Evolutionary conservation across 2,329 filamentous ascomycete species (phyloP).

Genomic region (Calycina marina): DNA sequence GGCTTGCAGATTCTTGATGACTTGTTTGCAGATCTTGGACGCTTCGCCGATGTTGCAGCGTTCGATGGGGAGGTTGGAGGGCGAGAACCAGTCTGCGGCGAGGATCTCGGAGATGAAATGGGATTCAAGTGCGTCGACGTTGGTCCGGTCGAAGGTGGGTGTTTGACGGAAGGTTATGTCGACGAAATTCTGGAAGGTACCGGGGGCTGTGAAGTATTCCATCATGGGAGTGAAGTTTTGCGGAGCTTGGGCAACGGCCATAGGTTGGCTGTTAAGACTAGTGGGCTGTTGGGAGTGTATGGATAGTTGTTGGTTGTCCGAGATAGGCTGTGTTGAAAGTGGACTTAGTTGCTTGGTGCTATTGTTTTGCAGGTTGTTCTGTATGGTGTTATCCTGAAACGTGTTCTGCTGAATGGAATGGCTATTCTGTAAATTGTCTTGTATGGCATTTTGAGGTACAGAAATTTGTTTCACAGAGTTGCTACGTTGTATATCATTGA

Average conservation of each 20-base stretch:
- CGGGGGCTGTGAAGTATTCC: conserved; percentile 17
- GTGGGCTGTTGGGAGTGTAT: not conserved
- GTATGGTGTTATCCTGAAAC: not conserved
- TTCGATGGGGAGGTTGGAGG: conserved; percentile 28
- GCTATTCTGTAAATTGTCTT: too few relatives aligned
- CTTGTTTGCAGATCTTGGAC: conserved; percentile 35
- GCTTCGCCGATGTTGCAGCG: conserved; percentile 37
- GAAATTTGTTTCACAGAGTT: conserved; percentile 20
- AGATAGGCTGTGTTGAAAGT: too few relatives aligned
- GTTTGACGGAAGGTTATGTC: conserved; percentile 19
- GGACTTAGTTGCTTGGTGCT: too few relatives aligned
- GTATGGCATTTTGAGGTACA: conserved; percentile 7
- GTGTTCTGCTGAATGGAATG: too few relatives aligned
- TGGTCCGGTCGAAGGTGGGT: conserved; percentile 27
- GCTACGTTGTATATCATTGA: too few relatives aligned
- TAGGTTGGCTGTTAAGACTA: too few relatives aligned
- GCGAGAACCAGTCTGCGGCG: conserved; percentile 36
- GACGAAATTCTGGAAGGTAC: conserved; percentile 15
- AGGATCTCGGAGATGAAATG: conserved; percentile 37
- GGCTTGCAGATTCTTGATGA: conserved; percentile 37
- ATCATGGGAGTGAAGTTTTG: conserved; percentile 14
- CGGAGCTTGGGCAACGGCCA: too few relatives aligned
- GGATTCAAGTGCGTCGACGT: conserved; percentile 40
- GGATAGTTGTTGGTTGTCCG: not conserved
- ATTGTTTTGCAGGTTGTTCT: not conserved